A percentile compares a stretch with the other conserved stretches of the same genome.
Evolutionary conservation across 2,329 filamentous ascomycete species (phyloP).

Genomic region (Myriosclerotinia duriaeana): DNA sequence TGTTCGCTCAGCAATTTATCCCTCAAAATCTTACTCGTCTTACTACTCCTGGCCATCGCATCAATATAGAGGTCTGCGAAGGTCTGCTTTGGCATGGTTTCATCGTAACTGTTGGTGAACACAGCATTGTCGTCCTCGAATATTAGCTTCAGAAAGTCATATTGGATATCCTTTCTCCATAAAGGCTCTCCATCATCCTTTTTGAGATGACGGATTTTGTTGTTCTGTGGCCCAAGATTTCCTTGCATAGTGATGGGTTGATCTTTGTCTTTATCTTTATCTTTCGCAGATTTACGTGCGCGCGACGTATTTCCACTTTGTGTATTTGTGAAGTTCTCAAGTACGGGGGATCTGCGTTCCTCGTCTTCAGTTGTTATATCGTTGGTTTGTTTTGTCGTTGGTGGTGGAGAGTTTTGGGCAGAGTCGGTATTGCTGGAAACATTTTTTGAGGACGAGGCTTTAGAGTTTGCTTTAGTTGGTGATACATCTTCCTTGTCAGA

Average conservation of each 20-base stretch:
- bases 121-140: constrained; percentile 73
- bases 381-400: constrained; percentile 27
- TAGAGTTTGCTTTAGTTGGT: constrained; percentile 20
- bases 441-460: constrained; percentile 34
- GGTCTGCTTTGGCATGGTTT: constrained; percentile 60
- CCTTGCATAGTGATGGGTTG: constrained; percentile 34
- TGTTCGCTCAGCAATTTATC: constrained; percentile 93
- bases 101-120: constrained; percentile 83
- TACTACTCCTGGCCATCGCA: constrained; percentile 97
- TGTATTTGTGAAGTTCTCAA: constrained; percentile 30
- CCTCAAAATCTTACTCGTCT: constrained; percentile 97
- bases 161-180: constrained; percentile 86
- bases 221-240: constrained; percentile 24
- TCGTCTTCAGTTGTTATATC: constrained; percentile 40
- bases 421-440: constrained; percentile 34
- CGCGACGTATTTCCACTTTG: constrained; percentile 30
- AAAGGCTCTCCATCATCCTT: constrained; percentile 86
- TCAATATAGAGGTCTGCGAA: constrained; percentile 98
- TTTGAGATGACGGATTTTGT: constrained; percentile 80
- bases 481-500: constrained; percentile 32
- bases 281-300: constrained; percentile 26
- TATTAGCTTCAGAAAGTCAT: constrained; percentile 77
- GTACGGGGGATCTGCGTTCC: constrained; percentile 35
- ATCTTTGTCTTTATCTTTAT: constrained; percentile 34
- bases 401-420: constrained; percentile 31